Base-by-base conservation (phyloP, 108 stramenopile species). In the Pseudonitzschia pungens region DNA sequence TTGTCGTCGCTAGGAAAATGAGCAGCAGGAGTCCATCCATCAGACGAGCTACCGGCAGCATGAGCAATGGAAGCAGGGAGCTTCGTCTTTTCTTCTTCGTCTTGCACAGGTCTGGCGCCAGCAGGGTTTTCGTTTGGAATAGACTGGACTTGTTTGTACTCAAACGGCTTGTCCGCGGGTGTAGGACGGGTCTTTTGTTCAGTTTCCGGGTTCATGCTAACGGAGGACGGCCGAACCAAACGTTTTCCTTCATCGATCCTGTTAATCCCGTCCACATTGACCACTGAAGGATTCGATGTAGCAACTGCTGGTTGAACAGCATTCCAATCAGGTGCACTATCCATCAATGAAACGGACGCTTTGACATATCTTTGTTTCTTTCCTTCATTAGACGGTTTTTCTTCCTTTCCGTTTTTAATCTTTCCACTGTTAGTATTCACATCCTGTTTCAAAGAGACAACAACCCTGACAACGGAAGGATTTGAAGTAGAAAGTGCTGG, bases 71-170 rank as follows among this genome's bases (percentile, higher is more conserved):
- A 26, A 29, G 60, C 60, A 40, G 60, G 60, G 29, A 62, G 60
- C 29, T 62, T 62, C 18, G 60, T 62, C 40, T 62, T 62, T 62
- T 24, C 40, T 31, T 62, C 60, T 41, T 62, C 60, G 4, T 62
- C 60, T 62, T 28, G 32, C 27, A 62, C 29, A 33, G 60, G 60
- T n/a, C 40, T 62, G 3, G 60, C 60, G 11, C 40, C 40, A 15
- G 60, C 60, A 11, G 60, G 60, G 33, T 62, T 62, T 62, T 62
- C 60, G 14, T n/a, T 62, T 33, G 60, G 60, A 16, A 62, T 36
- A 15, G 60, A 62, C 32, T 62, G 60, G n/a, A 62, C 36, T 36
- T 62, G 60, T 28, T 62, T 62, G 60, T 62, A 62, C 60, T 62
- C 60, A 62, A 62, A 62, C 29, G 60, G 60, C 5, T 26, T 36